Evolutionary conservation across 2,329 filamentous ascomycete species (phyloP).

Genomic region (Rhinocladiella mackenziei): DNA sequence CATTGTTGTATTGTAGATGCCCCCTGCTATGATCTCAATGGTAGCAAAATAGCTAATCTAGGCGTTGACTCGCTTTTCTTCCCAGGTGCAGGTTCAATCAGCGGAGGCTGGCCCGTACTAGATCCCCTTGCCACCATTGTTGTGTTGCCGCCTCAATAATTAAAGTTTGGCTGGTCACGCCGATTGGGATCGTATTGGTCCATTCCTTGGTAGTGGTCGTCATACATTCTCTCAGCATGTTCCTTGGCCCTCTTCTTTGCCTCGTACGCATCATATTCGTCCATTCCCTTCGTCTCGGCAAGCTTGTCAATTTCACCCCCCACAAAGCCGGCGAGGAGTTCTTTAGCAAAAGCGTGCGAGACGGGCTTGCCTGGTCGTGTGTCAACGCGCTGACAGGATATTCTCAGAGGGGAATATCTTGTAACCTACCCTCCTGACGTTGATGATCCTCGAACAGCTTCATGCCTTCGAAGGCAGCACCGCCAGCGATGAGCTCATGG

Average conservation of each 20-base stretch:
- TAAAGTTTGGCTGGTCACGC: slow-evolving; percentile 35
- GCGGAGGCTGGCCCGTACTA: slow-evolving; percentile 6
- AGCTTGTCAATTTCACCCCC: slow-evolving; percentile 74
- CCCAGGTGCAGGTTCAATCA: background rate
- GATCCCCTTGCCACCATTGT: background rate
- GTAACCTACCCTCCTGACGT: slow-evolving; percentile 58
- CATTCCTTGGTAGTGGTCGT: slow-evolving; percentile 55
- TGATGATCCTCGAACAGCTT: slow-evolving; percentile 75
- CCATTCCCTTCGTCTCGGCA: slow-evolving; percentile 65
- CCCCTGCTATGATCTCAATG: too few species aligned
- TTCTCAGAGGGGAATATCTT: background rate
- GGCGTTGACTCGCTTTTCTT: too few species aligned
- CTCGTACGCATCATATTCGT: slow-evolving; percentile 55
- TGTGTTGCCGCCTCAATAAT: slow-evolving; percentile 26
- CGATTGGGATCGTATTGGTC: slow-evolving; percentile 53
- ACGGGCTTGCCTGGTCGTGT: slow-evolving; percentile 59
- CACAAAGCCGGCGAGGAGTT: slow-evolving; percentile 67
- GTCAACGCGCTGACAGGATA: background rate
- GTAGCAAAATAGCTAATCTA: too few species aligned
- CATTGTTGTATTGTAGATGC: too few species aligned
- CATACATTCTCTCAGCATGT: slow-evolving; percentile 58
- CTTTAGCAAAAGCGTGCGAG: slow-evolving; percentile 71
- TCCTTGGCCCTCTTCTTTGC: slow-evolving; percentile 57
- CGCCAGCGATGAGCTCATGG: slow-evolving; percentile 72
- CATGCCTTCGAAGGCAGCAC: slow-evolving; percentile 73